Percentiles rank a stretch among this genome's conserved stretches.
Conservation (phyloP, 73 alveolate species). For the Loxodes magnus region DNA sequence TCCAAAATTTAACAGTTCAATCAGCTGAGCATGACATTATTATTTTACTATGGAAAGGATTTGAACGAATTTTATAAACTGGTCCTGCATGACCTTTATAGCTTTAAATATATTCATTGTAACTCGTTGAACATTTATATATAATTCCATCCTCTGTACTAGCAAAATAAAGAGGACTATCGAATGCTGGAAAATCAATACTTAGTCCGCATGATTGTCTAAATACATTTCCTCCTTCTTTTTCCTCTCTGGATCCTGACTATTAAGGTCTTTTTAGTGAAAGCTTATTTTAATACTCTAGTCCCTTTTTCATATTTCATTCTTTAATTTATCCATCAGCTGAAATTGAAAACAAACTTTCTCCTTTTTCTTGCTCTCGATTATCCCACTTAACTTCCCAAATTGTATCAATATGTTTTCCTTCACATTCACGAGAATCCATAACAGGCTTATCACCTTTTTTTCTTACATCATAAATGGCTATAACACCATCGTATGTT, state of each 20-base stretch:
- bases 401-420: slow-evolving; percentile 92
- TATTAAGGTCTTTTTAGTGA: slow-evolving; percentile 80
- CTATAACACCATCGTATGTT: slow-evolving; percentile 85
- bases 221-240: slow-evolving; percentile 79
- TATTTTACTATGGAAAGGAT: slow-evolving; percentile 86
- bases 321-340: slow-evolving; percentile 94
- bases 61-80: slow-evolving; percentile 90
- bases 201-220: slow-evolving; percentile 72
- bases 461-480: slow-evolving; percentile 78
- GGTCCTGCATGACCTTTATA: slow-evolving; percentile 98
- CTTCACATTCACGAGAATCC: slow-evolving; percentile 78
- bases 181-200: slow-evolving; percentile 65
- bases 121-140: slow-evolving; percentile 83
- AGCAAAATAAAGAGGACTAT: slow-evolving; percentile 82
- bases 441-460: slow-evolving; percentile 81
- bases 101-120: slow-evolving; percentile 84
- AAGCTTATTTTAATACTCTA: slow-evolving; percentile 89
- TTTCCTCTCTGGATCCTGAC: slow-evolving; percentile 69
- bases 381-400: slow-evolving; percentile 97
- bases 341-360: slow-evolving; percentile 62
- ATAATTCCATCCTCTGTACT: slow-evolving; percentile 94
- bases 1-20: slow-evolving; percentile 95
- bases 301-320: slow-evolving; percentile 94
- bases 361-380: slow-evolving; percentile 70
- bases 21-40: slow-evolving; percentile 93